Base-by-base conservation (phyloP, 345 rosid species). In the Physaria fendleri region DNA sequence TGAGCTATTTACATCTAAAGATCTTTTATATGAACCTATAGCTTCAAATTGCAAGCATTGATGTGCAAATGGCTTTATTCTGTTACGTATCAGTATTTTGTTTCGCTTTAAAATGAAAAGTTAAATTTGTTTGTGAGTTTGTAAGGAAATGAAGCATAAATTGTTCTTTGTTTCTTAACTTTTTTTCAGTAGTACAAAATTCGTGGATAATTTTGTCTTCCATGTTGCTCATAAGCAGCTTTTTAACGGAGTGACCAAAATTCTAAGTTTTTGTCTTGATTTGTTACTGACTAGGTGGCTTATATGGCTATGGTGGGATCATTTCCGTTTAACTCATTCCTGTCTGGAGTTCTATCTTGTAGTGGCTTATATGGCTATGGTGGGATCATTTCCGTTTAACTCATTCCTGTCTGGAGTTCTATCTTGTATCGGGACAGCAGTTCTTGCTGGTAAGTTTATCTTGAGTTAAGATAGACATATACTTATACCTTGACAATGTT, bases 391-490 rank as follows among this genome's bases (percentile, higher is more conserved):
- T 60, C 97, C 99, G 8, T 94, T 94, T 82, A 94, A 94, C 74
- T 93, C 99, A n/a, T 93, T 93, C 74, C 85, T 93, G 9, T 94
- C 95, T n/a, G 99, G 97, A 56, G 80, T 94, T 29, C 99, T 94
- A 74, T 94, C 99, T 63, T 90, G 96, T 72, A 59, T 84, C 5
- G 97, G 99, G 40, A 94, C 96, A 3, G 96, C 99, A 4, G 96
- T 94, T 56, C 99, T 94, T 66, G 99, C 97, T 59, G 99, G 97
- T 90, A 62, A 77, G 87, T 64, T 28, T 44, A 51, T 44, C 52
- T 6, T 52, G 12, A 7, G 8, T n/a, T 20, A 10, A 8, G 9
- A 63, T 3, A 20, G 0, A 28, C 2, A 9, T 10, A 4, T 38
- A 2, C 15, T 14, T 25, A 0, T 10, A 51, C 25, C 12, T 42